Percentiles rank a stretch among this genome's conserved stretches.
Conservation (phyloP, 2,329 filamentous ascomycete species). For the Colletotrichum sp. region DNA sequence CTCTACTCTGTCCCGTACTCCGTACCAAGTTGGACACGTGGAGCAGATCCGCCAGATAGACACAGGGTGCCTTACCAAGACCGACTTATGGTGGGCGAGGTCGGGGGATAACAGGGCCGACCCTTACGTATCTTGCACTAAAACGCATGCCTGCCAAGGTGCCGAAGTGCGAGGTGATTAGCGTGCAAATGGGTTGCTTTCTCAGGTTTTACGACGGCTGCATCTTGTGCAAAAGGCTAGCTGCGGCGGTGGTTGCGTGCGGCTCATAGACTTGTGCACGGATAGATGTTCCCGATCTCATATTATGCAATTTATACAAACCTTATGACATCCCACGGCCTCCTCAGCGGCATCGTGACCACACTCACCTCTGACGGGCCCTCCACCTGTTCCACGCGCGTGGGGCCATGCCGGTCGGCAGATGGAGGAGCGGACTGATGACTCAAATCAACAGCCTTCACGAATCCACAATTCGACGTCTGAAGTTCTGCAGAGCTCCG, state of each 20-base stretch:
- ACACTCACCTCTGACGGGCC: background rate
- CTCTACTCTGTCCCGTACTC: background rate
- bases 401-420: background rate
- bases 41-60: background rate
- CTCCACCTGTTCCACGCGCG: background rate
- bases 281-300: background rate
- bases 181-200: background rate
- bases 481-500: background rate
- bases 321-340: background rate
- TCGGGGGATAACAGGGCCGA: background rate
- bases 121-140: background rate
- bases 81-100: background rate
- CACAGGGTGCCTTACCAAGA: background rate
- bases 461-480: background rate
- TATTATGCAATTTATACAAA: background rate
- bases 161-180: background rate
- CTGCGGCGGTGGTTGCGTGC: background rate
- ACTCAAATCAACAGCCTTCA: background rate
- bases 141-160: background rate
- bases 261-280: constrained; percentile 4
- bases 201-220: constrained; percentile 10
- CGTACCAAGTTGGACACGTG: background rate
- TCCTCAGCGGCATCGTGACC: background rate
- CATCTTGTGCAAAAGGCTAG: background rate
- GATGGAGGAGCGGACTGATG: background rate